Evolutionary conservation across 1,284 basidiomycete genomes (phyloP).

Genomic region (Cryptococcus sp.): DNA sequence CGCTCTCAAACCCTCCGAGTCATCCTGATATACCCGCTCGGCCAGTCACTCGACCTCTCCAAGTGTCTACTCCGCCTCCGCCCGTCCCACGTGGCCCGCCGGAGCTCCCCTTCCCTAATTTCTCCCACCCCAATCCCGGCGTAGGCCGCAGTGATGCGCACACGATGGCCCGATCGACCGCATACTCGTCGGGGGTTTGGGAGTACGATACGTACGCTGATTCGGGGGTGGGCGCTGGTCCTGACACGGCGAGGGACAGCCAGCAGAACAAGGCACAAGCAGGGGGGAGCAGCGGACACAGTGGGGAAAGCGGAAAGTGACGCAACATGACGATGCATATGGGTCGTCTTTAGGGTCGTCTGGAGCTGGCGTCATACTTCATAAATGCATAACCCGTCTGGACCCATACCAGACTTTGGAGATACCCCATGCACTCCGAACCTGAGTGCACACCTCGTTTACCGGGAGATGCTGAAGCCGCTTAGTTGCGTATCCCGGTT

Average conservation of each 20-base stretch:
- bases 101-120: constrained; percentile 1
- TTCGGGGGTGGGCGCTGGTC: not conserved
- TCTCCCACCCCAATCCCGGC: not conserved
- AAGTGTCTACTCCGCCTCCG: not conserved
- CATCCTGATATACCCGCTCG: not conserved
- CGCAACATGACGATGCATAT: too few species aligned
- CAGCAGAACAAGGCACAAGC: not conserved
- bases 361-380: too few species aligned
- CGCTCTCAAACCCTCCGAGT: not conserved
- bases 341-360: too few species aligned
- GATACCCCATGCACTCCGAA: too few species aligned
- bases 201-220: constrained; percentile 16
- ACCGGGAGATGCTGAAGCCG: too few species aligned
- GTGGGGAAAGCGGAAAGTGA: too few species aligned
- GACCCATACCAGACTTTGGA: too few species aligned
- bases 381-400: too few species aligned
- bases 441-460: too few species aligned
- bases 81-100: not conserved
- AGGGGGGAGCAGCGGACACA: too few species aligned
- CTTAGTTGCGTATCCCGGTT: too few species aligned
- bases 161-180: constrained; percentile 10
- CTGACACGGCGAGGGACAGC: not conserved
- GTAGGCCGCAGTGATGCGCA: not conserved
- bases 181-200: constrained; percentile 13
- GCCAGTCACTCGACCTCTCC: not conserved